These are phyloP conservation scores for Blepharisma stoltei DNA, from an alignment of 73 alveolate species.

Conservation along the genomic window DNA sequence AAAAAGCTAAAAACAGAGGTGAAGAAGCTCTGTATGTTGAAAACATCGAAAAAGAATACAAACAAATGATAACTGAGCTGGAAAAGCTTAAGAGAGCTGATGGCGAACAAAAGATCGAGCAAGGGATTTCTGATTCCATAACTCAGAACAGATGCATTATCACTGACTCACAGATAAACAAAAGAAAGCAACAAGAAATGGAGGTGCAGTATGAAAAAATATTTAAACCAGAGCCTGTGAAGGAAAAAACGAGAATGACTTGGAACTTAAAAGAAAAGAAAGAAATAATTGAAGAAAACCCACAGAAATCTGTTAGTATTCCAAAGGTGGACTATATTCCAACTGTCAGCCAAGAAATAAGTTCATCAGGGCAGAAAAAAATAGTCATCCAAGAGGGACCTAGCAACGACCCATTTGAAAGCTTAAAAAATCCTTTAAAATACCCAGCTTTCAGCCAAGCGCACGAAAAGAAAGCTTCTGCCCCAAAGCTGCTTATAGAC, in stretches of 20 bases:
- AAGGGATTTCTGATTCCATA: constrained; percentile 32
- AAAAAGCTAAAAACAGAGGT: constrained; percentile 46
- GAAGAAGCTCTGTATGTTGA: constrained; percentile 32
- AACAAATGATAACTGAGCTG: constrained; percentile 31
- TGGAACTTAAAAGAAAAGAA: too few species aligned
- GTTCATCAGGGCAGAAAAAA: too few species aligned
- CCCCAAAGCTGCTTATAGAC: too few species aligned
- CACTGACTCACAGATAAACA: constrained; percentile 20
- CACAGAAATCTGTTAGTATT: too few species aligned
- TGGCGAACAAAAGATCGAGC: constrained; percentile 32
- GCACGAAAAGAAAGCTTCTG: too few species aligned
- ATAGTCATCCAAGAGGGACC: too few species aligned
- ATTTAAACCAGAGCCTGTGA: constrained; percentile 29
- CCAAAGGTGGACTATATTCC: too few species aligned
- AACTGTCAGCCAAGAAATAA: too few species aligned
- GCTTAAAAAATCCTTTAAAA: too few species aligned
- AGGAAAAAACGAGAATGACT: background rate
- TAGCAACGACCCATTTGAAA: too few species aligned
- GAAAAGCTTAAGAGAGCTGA: constrained; percentile 33
- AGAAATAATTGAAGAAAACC: too few species aligned
- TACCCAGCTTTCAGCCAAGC: too few species aligned
- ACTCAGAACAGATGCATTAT: constrained; percentile 11
- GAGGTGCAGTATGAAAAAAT: constrained; percentile 21
- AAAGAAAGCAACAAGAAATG: constrained; percentile 30
- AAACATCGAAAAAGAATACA: constrained; percentile 30